Percentiles rank a stretch among this genome's conserved stretches.
Evolutionary conservation across 2,329 filamentous ascomycete species (phyloP).

Genomic region (Echinosphaeria canescens): DNA sequence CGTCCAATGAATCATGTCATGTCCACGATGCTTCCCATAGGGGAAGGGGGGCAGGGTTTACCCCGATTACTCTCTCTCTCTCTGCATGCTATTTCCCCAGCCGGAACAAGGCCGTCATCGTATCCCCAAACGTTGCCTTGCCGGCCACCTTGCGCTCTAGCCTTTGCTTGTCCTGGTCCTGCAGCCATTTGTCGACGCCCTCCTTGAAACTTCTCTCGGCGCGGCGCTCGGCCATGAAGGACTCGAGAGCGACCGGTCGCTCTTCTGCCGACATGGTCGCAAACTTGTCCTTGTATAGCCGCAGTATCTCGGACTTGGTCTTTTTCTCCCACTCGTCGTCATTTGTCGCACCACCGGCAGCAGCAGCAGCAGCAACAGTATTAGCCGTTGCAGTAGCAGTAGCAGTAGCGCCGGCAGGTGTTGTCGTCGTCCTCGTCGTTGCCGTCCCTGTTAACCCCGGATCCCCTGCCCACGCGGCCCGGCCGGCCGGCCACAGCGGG

Average conservation of each 20-base stretch:
- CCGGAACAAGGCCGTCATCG: conserved; percentile 11
- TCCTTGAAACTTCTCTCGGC: conserved; percentile 28
- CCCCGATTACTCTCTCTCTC: too few relatives aligned
- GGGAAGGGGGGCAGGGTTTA: too few relatives aligned
- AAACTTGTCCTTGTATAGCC: too few relatives aligned
- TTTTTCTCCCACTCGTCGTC: too few relatives aligned
- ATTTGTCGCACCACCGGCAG: too few relatives aligned
- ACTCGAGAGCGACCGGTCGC: conserved; percentile 13
- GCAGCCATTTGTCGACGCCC: conserved; percentile 32
- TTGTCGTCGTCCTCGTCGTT: conserved; percentile 8
- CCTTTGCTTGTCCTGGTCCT: conserved; percentile 29
- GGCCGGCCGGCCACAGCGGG: too few relatives aligned
- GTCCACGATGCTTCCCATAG: too few relatives aligned
- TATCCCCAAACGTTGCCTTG: conserved; percentile 20
- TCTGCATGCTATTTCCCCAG: conserved; percentile 7
- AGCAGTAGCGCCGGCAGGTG: conserved; percentile 1
- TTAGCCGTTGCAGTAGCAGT: conserved; percentile 1
- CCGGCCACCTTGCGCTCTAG: conserved; percentile 33
- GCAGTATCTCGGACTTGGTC: too few relatives aligned
- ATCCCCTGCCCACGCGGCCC: too few relatives aligned
- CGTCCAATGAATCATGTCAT: too few relatives aligned
- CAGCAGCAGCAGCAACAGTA: conserved; percentile 3
- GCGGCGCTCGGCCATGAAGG: conserved; percentile 9
- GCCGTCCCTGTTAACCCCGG: too few relatives aligned
- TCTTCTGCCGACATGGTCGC: conserved; percentile 6